These are phyloP conservation scores for Aspergillus bombycis DNA, from an alignment of 2,329 filamentous ascomycete species.

Conservation along the genomic window DNA sequence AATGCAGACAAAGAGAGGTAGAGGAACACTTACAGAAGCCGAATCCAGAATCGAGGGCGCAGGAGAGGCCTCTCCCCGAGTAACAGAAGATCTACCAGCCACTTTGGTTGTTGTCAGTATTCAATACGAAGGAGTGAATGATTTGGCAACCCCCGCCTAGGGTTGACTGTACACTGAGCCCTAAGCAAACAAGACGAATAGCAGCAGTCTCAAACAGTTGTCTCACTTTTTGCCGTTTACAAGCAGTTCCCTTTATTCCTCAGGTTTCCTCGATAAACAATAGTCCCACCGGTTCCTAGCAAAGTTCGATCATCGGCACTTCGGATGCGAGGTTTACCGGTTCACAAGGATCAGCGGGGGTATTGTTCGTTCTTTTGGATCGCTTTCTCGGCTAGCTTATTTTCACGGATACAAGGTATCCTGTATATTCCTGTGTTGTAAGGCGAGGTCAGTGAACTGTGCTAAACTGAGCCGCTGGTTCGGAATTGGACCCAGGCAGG, in stretches of 20 bases:
- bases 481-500: conserved; percentile 14
- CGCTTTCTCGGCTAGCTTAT: not conserved
- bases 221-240: conserved; percentile 6
- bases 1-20: conserved; percentile 3
- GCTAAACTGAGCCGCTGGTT: conserved; percentile 9
- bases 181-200: conserved; percentile 8
- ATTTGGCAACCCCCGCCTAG: not conserved
- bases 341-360: not conserved
- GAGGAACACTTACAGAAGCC: conserved; percentile 17
- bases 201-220: not conserved
- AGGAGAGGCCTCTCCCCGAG: conserved; percentile 22
- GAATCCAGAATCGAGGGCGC: conserved; percentile 18
- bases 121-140: conserved; percentile 1
- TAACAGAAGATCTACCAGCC: conserved; percentile 24
- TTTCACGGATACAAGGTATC: not conserved
- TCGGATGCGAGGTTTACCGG: not conserved
- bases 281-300: not conserved
- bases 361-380: not conserved
- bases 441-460: conserved; percentile 5
- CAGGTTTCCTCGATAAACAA: not conserved
- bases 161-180: conserved; percentile 6
- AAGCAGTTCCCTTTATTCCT: not conserved
- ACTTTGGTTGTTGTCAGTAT: conserved; percentile 20
- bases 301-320: conserved; percentile 2
- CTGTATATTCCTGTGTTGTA: not conserved